phyloP scores from a whole-genome alignment of 352 stramenopile genomes.

The Phytophthora podocarpi region DNA sequence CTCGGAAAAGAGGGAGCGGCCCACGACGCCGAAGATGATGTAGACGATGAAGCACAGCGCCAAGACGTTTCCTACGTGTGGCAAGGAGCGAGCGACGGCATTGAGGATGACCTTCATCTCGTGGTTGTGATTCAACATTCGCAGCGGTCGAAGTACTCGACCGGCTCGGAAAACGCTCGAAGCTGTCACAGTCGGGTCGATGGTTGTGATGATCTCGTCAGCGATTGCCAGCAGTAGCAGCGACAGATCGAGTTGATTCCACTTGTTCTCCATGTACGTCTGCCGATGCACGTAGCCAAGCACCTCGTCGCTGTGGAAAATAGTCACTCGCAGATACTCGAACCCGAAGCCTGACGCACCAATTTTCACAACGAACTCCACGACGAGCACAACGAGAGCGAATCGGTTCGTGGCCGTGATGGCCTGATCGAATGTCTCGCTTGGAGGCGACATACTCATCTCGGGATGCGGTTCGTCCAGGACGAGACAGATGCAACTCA shows the following conservation, averaged over 20 bases:
- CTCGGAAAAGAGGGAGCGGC: constrained; percentile 67
- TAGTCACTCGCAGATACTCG: constrained; percentile 58
- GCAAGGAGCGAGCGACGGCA: constrained; percentile 69
- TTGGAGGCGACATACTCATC: constrained; percentile 53
- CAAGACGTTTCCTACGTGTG: constrained; percentile 77
- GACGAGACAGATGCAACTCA: constrained; percentile 74
- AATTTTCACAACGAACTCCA: constrained; percentile 74
- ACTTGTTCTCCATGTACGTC: constrained; percentile 78
- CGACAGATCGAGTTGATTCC: constrained; percentile 77
- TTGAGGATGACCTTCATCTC: constrained; percentile 82
- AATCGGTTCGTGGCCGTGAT: constrained; percentile 51
- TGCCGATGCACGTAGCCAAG: constrained; percentile 68
- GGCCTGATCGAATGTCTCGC: constrained; percentile 32
- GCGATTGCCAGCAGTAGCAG: constrained; percentile 59
- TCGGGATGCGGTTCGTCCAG: constrained; percentile 74
- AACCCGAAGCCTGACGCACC: constrained; percentile 59
- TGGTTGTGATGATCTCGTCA: constrained; percentile 60
- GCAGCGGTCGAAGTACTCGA: constrained; percentile 66
- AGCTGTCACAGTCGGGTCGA: constrained; percentile 44
- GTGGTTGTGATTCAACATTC: constrained; percentile 77
- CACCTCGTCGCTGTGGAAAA: constrained; percentile 69
- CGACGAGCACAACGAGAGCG: constrained; percentile 52
- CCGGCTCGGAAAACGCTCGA: constrained; percentile 72
- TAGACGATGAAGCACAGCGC: constrained; percentile 76
- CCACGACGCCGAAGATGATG: constrained; percentile 78